Percentiles rank a stretch among this genome's conserved stretches.
Conservation (phyloP, 1,139 yeast species). For the Candida sojae region DNA sequence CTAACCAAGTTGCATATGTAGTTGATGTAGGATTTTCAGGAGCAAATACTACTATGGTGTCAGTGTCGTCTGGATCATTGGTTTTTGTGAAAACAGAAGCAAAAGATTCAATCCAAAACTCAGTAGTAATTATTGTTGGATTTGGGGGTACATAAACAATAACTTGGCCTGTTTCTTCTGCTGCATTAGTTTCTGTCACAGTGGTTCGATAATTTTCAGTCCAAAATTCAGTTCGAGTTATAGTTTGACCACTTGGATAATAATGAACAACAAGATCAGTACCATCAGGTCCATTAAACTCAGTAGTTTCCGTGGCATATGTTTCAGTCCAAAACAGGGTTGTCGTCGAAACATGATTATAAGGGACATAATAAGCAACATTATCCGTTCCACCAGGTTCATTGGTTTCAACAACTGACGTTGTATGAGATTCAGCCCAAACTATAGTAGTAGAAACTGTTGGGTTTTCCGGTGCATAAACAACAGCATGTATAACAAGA, state of each 20-base stretch:
- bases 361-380: constrained; percentile 15
- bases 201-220: constrained; percentile 14
- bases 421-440: constrained; percentile 13
- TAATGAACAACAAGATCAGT: constrained; percentile 18
- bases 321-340: neutral
- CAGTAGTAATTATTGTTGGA: constrained; percentile 9
- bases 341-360: constrained; percentile 7
- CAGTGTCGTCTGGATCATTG: constrained; percentile 13
- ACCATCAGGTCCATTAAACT: constrained; percentile 5
- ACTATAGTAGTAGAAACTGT: constrained; percentile 10
- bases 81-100: constrained; percentile 9
- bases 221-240: constrained; percentile 12
- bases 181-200: constrained; percentile 5
- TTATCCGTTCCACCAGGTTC: constrained; percentile 3
- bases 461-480: constrained; percentile 14
- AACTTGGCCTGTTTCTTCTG: constrained; percentile 15
- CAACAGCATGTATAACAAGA: constrained; percentile 16
- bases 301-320: neutral
- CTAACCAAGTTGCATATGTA: constrained; percentile 14
- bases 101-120: constrained; percentile 14
- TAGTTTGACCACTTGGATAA: constrained; percentile 13
- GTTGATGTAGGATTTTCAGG: constrained; percentile 12
- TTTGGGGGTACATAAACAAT: constrained; percentile 16
- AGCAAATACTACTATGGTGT: constrained; percentile 15
- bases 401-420: constrained; percentile 11